Percentiles rank a stretch among this genome's conserved stretches.
Conservation (phyloP, 768 basidiomycete genomes). For the Thelephora aurantiotincta region DNA sequence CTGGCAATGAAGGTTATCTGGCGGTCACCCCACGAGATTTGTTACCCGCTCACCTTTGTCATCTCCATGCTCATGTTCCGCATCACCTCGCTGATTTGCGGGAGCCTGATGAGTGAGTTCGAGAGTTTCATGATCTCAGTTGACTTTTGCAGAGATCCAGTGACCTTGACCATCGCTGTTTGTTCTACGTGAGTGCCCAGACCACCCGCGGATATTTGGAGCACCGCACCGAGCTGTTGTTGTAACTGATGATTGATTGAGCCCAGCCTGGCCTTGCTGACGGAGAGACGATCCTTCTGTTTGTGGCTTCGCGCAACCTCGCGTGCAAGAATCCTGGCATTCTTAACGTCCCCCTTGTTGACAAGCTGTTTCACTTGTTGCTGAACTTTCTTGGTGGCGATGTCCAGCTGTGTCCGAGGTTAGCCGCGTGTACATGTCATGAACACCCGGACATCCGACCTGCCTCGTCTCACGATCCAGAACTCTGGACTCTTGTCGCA, state of each 20-base stretch:
- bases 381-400: conserved; percentile 68
- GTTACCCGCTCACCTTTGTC: conserved; percentile 62
- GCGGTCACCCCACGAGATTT: neutral
- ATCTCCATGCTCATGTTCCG: conserved; percentile 99
- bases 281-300: conserved; percentile 84
- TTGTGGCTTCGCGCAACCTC: conserved; percentile 94
- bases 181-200: neutral
- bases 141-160: conserved; percentile 94
- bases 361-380: conserved; percentile 80
- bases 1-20: conserved; percentile 25
- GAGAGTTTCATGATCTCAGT: conserved; percentile 98
- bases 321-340: conserved; percentile 79
- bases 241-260: conserved; percentile 82
- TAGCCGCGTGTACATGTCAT: conserved; percentile 6
- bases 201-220: neutral
- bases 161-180: conserved; percentile 89
- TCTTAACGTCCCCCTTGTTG: conserved; percentile 81
- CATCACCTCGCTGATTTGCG: conserved; percentile 88
- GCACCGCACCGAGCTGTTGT: conserved; percentile 76
- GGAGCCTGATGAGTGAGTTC: conserved; percentile 83
- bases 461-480: conserved; percentile 93
- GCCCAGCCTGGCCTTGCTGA: conserved; percentile 84
- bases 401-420: conserved; percentile 47
- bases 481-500: conserved; percentile 67
- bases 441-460: conserved; percentile 34